phyloP scores from a whole-genome alignment of 495 filamentous ascomycete genomes.

The Trichocladium antarcticum region DNA sequence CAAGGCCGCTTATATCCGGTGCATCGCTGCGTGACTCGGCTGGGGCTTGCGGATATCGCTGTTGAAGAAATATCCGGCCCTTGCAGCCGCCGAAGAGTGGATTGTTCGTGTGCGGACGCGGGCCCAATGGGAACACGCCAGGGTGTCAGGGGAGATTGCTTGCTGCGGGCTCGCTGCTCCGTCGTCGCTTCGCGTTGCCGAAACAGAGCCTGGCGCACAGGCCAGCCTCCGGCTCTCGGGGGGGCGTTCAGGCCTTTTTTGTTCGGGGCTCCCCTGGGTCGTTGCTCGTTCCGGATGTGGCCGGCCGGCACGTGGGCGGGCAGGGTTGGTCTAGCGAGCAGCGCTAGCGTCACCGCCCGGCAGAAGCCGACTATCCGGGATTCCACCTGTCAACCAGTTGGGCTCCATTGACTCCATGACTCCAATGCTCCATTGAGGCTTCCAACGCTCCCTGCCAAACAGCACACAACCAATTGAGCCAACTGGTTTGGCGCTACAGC shows the following conservation, averaged over 20 bases:
- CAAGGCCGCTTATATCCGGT: constrained; percentile 17
- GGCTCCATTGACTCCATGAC: too few species aligned
- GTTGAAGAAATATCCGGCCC: not conserved
- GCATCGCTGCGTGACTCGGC: constrained; percentile 6
- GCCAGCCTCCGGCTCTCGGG: not conserved
- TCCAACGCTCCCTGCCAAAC: not conserved
- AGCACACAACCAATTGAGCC: not conserved
- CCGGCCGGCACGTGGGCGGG: not conserved
- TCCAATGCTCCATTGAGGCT: not conserved
- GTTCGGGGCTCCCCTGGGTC: too few species aligned
- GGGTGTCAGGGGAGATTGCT: not conserved
- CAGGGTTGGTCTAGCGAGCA: too few species aligned
- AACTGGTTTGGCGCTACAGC: not conserved
- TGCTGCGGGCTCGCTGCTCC: too few species aligned
- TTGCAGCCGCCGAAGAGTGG: constrained; percentile 1
- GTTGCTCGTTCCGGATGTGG: too few species aligned
- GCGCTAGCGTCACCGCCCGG: constrained; percentile 16
- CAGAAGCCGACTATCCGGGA: too few species aligned
- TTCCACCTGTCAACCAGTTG: too few species aligned
- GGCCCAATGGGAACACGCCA: constrained; percentile 9
- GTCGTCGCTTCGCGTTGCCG: too few species aligned
- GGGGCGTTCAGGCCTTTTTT: too few species aligned
- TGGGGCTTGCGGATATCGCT: not conserved
- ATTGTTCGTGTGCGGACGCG: not conserved
- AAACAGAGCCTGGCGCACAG: not conserved